These are phyloP conservation scores for Malassezia japonica DNA, from an alignment of 1,284 basidiomycete species.

Conservation along the genomic window DNA sequence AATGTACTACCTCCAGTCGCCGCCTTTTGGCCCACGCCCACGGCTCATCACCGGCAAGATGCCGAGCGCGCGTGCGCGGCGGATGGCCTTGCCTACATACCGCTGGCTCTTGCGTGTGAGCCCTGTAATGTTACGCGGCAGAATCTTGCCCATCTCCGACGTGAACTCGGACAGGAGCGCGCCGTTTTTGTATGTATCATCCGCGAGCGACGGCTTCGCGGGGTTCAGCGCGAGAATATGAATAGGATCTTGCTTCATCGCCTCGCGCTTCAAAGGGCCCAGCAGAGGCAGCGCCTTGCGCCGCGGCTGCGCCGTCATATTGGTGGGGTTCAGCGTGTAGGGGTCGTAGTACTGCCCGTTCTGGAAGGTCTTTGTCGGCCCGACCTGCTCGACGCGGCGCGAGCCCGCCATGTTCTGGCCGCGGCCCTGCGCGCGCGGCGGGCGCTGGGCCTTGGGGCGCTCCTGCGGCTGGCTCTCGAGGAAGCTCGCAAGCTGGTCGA, in stretches of 20 bases:
- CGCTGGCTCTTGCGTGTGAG: constrained; percentile 75
- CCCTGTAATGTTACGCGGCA: constrained; percentile 60
- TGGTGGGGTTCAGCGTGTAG: constrained; percentile 19
- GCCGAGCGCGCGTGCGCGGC: constrained; percentile 86
- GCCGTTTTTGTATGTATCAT: constrained; percentile 59
- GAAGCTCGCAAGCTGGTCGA: constrained; percentile 17
- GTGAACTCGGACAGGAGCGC: constrained; percentile 61
- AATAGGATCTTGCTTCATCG: constrained; percentile 54
- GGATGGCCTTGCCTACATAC: constrained; percentile 72
- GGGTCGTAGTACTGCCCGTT: constrained; percentile 35
- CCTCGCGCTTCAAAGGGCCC: constrained; percentile 29
- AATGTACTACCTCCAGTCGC: constrained; percentile 10
- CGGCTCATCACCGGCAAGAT: constrained; percentile 57
- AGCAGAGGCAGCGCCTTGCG: constrained; percentile 24
- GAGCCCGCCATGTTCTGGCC: neutral
- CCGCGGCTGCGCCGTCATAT: constrained; percentile 18
- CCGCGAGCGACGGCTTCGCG: constrained; percentile 35
- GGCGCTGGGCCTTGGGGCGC: neutral
- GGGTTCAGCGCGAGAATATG: constrained; percentile 47
- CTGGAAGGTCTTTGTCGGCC: constrained; percentile 13
- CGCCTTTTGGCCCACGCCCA: constrained; percentile 19
- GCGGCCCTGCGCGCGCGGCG: neutral
- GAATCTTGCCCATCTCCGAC: constrained; percentile 76
- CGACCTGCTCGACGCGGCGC: neutral
- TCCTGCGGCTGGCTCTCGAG: constrained; percentile 15